A percentile compares a stretch with the other conserved stretches of the same genome.
Evolutionary conservation across 148 eudicot genomes (phyloP).

Genomic region (Rhododendron molle): DNA sequence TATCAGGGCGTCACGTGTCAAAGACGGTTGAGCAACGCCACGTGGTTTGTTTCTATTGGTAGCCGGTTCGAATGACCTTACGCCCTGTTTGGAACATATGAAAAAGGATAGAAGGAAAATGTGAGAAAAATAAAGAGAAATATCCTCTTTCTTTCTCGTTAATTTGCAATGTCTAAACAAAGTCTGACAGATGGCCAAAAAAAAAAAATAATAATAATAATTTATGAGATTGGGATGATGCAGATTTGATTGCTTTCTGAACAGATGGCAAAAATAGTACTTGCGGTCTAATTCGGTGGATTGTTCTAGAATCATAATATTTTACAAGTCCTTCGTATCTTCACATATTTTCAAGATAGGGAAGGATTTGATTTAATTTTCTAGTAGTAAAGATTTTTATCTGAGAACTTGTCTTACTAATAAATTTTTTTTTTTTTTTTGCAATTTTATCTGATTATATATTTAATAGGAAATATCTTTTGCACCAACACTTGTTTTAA

Average conservation of each 20-base stretch:
- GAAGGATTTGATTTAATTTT: neutral
- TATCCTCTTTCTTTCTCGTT: neutral
- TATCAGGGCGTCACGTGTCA: neutral
- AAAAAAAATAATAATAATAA: too few relatives aligned
- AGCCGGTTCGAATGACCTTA: neutral
- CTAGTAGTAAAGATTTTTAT: neutral
- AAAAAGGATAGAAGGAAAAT: neutral
- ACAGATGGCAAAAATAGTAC: neutral
- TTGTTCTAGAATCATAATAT: too few relatives aligned
- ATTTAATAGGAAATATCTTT: too few relatives aligned
- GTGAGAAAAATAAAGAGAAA: neutral
- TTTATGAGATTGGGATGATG: too few relatives aligned
- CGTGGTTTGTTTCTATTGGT: neutral
- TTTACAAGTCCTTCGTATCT: neutral
- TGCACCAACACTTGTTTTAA: neutral
- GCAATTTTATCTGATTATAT: too few relatives aligned
- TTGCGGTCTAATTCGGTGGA: neutral
- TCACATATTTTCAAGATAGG: neutral
- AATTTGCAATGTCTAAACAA: neutral
- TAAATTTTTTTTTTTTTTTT: too few relatives aligned
- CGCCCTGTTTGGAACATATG: neutral
- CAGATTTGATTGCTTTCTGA: neutral
- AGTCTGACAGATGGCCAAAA: too few relatives aligned
- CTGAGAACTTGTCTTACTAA: too few relatives aligned
- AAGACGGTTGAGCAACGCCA: neutral